A percentile compares a stretch with the other conserved stretches of the same genome.
Conservation (phyloP, 2,329 filamentous ascomycete species). For the Thelonectria blattea region DNA sequence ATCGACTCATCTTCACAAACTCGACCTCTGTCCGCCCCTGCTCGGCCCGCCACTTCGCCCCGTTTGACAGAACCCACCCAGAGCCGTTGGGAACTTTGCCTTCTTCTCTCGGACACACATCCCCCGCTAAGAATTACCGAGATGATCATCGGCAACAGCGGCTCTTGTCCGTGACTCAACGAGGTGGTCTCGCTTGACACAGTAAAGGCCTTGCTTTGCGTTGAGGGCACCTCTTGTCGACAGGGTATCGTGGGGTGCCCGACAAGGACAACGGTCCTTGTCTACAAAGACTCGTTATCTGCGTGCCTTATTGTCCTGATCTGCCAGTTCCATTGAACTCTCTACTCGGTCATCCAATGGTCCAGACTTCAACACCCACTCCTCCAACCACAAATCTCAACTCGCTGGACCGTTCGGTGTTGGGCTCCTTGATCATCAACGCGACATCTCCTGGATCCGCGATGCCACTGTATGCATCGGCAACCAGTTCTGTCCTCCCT, state of each 20-base stretch:
- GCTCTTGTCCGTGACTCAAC: neutral
- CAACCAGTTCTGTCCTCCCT: slow-evolving; percentile 48
- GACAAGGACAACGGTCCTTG: too few species aligned
- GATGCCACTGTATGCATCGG: slow-evolving; percentile 62
- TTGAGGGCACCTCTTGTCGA: neutral
- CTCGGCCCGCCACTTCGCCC: neutral
- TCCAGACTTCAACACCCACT: slow-evolving; percentile 35
- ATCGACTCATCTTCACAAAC: neutral
- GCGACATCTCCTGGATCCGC: slow-evolving; percentile 64
- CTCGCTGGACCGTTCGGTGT: neutral
- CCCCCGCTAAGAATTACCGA: slow-evolving; percentile 3
- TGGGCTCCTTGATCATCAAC: slow-evolving; percentile 36
- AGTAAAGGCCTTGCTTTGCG: neutral
- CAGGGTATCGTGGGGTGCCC: neutral
- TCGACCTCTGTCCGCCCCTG: neutral
- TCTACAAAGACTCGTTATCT: neutral
- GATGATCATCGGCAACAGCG: neutral
- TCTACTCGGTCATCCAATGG: neutral
- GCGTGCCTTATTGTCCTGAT: neutral
- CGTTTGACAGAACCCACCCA: neutral
- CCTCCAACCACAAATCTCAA: slow-evolving; percentile 32
- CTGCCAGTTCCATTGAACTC: neutral
- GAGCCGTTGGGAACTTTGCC: slow-evolving; percentile 5
- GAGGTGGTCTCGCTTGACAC: neutral
- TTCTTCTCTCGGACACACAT: neutral